Evolutionary conservation across 768 basidiomycete genomes (phyloP).

Genomic region (Hypholoma fasciculare): DNA sequence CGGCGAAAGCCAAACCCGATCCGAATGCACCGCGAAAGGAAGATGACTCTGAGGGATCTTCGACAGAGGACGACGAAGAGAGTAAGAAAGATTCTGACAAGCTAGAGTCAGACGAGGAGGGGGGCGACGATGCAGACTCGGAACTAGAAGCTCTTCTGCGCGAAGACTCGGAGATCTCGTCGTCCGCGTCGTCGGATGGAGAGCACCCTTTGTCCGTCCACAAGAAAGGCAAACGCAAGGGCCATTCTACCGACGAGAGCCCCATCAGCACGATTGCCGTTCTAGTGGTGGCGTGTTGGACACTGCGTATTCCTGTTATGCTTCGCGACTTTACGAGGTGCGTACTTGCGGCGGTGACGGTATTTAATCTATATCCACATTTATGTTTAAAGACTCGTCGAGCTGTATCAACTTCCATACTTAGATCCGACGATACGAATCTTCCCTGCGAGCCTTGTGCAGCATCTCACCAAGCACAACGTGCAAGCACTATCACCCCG

Average conservation of each 20-base stretch:
- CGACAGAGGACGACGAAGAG: not conserved
- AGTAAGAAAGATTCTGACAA: conserved; percentile 12
- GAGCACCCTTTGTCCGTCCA: conserved; percentile 20
- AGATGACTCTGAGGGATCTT: conserved; percentile 9
- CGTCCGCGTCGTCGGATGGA: conserved; percentile 32
- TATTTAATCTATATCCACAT: not conserved
- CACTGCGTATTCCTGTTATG: conserved; percentile 71
- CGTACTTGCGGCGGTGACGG: conserved; percentile 19
- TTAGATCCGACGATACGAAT: conserved; percentile 61
- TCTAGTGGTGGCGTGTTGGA: conserved; percentile 78
- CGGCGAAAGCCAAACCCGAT: not conserved
- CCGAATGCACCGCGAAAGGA: not conserved
- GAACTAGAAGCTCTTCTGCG: conserved; percentile 43
- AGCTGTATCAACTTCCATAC: conserved; percentile 77
- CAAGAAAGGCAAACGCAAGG: conserved; percentile 18
- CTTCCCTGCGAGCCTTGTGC: conserved; percentile 59
- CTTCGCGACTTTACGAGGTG: conserved; percentile 77
- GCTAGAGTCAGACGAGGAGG: conserved; percentile 2
- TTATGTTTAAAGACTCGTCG: conserved; percentile 56
- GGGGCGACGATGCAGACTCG: conserved; percentile 25
- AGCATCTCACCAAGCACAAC: conserved; percentile 74
- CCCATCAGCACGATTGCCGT: conserved; percentile 59
- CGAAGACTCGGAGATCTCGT: conserved; percentile 43
- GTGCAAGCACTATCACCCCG: conserved; percentile 67
- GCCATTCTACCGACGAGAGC: conserved; percentile 32